Evolutionary conservation across 768 basidiomycete species (phyloP).

Genomic region (Tylopilus plumbeoviolaceoides): DNA sequence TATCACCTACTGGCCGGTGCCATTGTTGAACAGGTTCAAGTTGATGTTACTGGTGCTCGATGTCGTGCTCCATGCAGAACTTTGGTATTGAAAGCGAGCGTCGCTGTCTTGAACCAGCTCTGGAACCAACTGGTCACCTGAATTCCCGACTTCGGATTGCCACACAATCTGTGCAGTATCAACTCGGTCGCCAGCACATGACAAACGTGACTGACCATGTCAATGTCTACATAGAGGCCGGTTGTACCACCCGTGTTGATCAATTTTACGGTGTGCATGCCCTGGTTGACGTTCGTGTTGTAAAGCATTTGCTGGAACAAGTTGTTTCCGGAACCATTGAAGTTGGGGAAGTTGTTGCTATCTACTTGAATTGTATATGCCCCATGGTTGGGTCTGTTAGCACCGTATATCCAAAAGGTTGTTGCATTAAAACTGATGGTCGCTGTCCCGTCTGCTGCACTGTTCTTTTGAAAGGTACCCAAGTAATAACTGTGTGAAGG

Average conservation of each 20-base stretch:
- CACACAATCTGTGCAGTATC: conserved; percentile 20
- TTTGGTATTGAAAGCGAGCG: conserved; percentile 36
- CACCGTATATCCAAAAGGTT: conserved; percentile 45
- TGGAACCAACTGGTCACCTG: conserved; percentile 11
- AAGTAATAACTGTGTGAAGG: conserved; percentile 30
- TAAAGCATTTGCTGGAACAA: conserved; percentile 41
- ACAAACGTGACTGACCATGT: conserved; percentile 32
- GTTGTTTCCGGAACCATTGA: conserved; percentile 28
- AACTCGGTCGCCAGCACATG: not conserved
- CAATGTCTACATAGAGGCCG: conserved; percentile 42
- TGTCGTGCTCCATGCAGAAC: conserved; percentile 33
- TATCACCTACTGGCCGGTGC: conserved; percentile 38
- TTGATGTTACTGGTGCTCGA: conserved; percentile 30
- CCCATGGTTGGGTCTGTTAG: conserved; percentile 47
- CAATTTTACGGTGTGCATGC: conserved; percentile 34
- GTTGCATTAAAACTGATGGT: conserved; percentile 48
- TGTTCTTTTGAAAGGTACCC: conserved; percentile 38
- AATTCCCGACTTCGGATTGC: conserved; percentile 24
- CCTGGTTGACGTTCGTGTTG: conserved; percentile 29
- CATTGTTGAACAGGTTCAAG: conserved; percentile 37
- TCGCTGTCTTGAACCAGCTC: conserved; percentile 33
- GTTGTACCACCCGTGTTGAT: conserved; percentile 26
- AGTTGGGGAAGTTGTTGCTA: conserved; percentile 20
- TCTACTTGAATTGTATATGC: conserved; percentile 43
- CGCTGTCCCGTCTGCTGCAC: conserved; percentile 29